Conservation (phyloP, 2,329 filamentous ascomycete genomes). For the Sarocladium brachiariae region DNA sequence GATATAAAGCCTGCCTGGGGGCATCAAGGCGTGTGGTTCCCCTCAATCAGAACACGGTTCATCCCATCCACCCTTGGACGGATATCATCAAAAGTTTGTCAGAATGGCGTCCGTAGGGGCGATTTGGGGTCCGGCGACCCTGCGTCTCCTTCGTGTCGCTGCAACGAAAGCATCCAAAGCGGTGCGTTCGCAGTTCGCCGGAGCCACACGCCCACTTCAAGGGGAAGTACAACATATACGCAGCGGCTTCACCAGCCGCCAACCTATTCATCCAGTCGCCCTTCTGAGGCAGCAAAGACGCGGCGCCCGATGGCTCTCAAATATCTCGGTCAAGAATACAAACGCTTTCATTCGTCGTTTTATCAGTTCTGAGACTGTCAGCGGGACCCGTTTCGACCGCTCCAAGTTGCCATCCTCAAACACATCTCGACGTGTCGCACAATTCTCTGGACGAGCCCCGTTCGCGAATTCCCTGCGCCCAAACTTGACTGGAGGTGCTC, state of each 20-base stretch:
- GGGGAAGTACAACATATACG: constrained; percentile 40
- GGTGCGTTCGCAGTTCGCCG: constrained; percentile 42
- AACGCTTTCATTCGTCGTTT: constrained; percentile 43
- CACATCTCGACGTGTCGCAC: constrained; percentile 44
- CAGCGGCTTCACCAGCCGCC: constrained; percentile 31
- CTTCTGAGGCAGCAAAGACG: constrained; percentile 40
- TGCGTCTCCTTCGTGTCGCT: constrained; percentile 48
- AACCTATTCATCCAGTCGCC: constrained; percentile 48
- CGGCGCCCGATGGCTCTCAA: constrained; percentile 42
- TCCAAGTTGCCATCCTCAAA: constrained; percentile 42
- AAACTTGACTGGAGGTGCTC: constrained; percentile 80
- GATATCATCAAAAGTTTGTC: constrained; percentile 18
- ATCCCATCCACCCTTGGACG: constrained; percentile 5
- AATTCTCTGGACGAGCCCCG: constrained; percentile 68
- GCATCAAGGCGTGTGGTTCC: background rate
- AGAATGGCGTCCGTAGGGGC: constrained; percentile 51
- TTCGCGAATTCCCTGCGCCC: constrained; percentile 86
- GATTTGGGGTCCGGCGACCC: constrained; percentile 49
- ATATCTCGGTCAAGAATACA: constrained; percentile 33
- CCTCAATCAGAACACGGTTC: constrained; percentile 1
- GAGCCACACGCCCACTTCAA: constrained; percentile 37
- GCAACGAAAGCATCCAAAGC: constrained; percentile 43
- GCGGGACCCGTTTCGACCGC: constrained; percentile 35
- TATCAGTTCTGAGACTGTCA: constrained; percentile 34
- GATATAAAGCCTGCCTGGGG: constrained; percentile 14